A percentile compares a stretch with the other conserved stretches of the same genome.
Evolutionary conservation across 139 green algal genomes (phyloP).

Genomic region (Pycnococcus provasolii): DNA sequence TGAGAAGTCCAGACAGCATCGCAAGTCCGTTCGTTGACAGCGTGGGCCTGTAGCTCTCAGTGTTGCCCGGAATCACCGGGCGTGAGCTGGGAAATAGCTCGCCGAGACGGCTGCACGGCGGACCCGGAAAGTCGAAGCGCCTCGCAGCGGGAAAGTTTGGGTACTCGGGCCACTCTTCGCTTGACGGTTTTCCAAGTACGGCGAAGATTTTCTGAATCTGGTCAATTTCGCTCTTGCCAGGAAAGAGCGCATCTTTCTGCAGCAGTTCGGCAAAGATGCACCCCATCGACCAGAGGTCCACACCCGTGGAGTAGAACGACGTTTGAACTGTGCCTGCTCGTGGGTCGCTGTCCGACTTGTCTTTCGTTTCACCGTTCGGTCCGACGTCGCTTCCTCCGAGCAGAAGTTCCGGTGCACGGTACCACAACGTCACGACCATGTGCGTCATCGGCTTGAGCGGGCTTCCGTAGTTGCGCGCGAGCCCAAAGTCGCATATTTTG

Average conservation of each 20-base stretch:
- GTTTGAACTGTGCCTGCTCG: constrained; percentile 12
- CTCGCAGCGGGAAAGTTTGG: constrained; percentile 44
- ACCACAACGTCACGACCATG: constrained; percentile 76
- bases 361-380: background rate
- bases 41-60: constrained; percentile 27
- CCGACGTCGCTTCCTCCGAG: constrained; percentile 42
- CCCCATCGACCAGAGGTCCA: constrained; percentile 61
- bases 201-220: constrained; percentile 49
- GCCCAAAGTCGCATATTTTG: constrained; percentile 97
- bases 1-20: constrained; percentile 45
- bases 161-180: constrained; percentile 62
- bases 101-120: constrained; percentile 33
- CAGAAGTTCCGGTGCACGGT: constrained; percentile 74
- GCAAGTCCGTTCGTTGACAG: constrained; percentile 48
- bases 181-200: constrained; percentile 61
- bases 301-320: constrained; percentile 59
- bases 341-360: background rate
- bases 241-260: constrained; percentile 45
- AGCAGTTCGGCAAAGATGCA: constrained; percentile 91
- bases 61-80: background rate
- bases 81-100: constrained; percentile 35
- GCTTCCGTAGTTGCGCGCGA: constrained; percentile 66
- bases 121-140: constrained; percentile 36
- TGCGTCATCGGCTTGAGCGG: constrained; percentile 55
- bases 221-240: constrained; percentile 58